A percentile compares a stretch with the other conserved stretches of the same genome.
phyloP scores from a whole-genome alignment of 495 filamentous ascomycete species.

The Usnea hakonensis region DNA sequence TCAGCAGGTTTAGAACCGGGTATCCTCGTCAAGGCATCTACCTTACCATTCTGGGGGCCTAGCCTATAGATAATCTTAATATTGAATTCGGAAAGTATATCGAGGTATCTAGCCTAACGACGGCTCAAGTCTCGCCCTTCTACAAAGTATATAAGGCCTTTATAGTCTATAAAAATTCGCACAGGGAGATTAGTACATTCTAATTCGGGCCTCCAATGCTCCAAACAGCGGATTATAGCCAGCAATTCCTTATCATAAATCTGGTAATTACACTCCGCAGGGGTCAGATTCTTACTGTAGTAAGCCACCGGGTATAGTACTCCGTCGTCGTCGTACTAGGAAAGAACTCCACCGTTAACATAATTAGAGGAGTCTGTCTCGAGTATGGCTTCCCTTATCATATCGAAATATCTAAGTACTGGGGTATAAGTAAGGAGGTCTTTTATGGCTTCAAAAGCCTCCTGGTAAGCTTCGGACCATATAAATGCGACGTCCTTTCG shows the following conservation, averaged over 20 bases:
- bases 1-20: neutral
- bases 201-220: constrained; percentile 28
- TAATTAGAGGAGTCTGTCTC: constrained; percentile 26
- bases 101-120: too few relatives aligned
- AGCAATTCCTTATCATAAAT: constrained; percentile 39
- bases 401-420: constrained; percentile 26
- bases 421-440: constrained; percentile 35
- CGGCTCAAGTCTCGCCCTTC: constrained; percentile 22
- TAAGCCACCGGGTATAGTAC: too few relatives aligned
- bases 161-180: constrained; percentile 22
- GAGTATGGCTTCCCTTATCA: constrained; percentile 16
- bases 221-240: constrained; percentile 28
- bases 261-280: too few relatives aligned
- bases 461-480: constrained; percentile 20
- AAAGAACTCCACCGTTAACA: constrained; percentile 21
- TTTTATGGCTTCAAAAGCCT: constrained; percentile 43
- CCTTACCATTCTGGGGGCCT: constrained; percentile 21
- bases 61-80: constrained; percentile 27
- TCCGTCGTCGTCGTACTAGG: too few relatives aligned
- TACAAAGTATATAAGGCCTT: constrained; percentile 27
- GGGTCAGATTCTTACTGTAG: too few relatives aligned
- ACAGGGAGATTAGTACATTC: constrained; percentile 14
- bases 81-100: constrained; percentile 23
- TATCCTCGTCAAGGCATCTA: constrained; percentile 20
- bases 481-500: constrained; percentile 20